Evolutionary conservation across 805 yeast genomes (phyloP).

Genomic region (Schwanniomyces vanrijiae): DNA sequence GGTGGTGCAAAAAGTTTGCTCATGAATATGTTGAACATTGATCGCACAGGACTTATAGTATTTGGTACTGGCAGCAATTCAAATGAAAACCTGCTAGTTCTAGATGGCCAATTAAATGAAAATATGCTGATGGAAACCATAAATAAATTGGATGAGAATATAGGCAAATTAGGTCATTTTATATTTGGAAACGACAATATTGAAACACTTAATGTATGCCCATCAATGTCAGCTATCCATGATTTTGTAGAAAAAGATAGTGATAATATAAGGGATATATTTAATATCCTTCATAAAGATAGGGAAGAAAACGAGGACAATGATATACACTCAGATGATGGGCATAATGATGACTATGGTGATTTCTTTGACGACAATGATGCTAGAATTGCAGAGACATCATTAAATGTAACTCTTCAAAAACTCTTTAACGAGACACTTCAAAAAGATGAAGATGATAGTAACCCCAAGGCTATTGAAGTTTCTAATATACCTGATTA

Average conservation of each 20-base stretch:
- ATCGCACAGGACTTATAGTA: constrained; percentile 54
- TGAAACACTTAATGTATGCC: constrained; percentile 52
- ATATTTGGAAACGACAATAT: constrained; percentile 22
- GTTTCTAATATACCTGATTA: constrained; percentile 33
- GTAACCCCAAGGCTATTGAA: not conserved
- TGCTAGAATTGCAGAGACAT: constrained; percentile 1
- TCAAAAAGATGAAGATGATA: not conserved
- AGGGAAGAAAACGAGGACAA: not conserved
- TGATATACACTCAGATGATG: constrained; percentile 1
- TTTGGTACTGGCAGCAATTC: constrained; percentile 59
- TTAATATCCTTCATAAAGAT: not conserved
- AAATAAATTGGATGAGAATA: not conserved
- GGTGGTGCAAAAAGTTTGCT: constrained; percentile 76
- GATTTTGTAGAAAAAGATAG: constrained; percentile 51
- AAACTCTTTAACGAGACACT: constrained; percentile 6
- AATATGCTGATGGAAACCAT: constrained; percentile 3
- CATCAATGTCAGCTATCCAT: constrained; percentile 63
- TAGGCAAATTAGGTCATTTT: constrained; percentile 12
- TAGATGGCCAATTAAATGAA: constrained; percentile 6
- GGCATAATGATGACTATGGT: constrained; percentile 13
- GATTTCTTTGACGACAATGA: constrained; percentile 14
- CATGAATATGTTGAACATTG: constrained; percentile 59
- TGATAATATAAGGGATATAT: constrained; percentile 20
- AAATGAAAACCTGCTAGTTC: constrained; percentile 14
- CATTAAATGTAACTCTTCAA: constrained; percentile 5